phyloP scores from a whole-genome alignment of 2,329 filamentous ascomycete genomes.

The Monilinia polystroma region DNA sequence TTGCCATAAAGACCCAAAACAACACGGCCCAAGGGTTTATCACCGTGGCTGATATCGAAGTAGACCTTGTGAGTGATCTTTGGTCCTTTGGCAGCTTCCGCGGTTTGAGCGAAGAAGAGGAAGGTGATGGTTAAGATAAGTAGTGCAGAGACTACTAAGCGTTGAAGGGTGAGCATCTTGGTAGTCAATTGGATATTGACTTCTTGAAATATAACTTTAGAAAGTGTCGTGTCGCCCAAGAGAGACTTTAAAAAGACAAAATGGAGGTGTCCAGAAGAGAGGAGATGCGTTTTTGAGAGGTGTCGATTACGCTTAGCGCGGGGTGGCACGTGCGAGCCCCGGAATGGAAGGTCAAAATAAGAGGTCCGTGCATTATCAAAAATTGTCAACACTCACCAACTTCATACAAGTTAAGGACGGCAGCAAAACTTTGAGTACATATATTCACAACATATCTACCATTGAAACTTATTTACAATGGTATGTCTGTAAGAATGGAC shows the following conservation, averaged over 20 bases:
- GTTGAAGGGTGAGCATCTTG: constrained; percentile 74
- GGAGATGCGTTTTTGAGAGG: constrained; percentile 35
- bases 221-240: background rate
- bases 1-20: constrained; percentile 84
- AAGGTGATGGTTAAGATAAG: constrained; percentile 74
- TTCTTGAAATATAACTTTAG: constrained; percentile 22
- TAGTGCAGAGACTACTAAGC: constrained; percentile 68
- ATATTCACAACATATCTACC: background rate
- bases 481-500: constrained; percentile 23
- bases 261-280: background rate
- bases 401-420: constrained; percentile 17
- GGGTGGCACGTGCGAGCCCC: constrained; percentile 30
- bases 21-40: constrained; percentile 70
- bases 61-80: constrained; percentile 96
- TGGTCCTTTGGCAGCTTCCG: constrained; percentile 76
- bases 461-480: constrained; percentile 30
- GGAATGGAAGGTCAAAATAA: background rate
- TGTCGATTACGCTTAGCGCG: constrained; percentile 34
- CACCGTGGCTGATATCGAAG: constrained; percentile 79
- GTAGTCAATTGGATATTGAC: constrained; percentile 33
- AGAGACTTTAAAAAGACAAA: background rate
- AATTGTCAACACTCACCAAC: constrained; percentile 23
- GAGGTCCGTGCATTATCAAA: constrained; percentile 26
- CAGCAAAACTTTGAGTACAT: constrained; percentile 15
- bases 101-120: constrained; percentile 72